Evolutionary conservation across 768 basidiomycete genomes (phyloP), one percentile per base, ranked within the genome.

Genomic region (Royoungia palumana): DNA sequence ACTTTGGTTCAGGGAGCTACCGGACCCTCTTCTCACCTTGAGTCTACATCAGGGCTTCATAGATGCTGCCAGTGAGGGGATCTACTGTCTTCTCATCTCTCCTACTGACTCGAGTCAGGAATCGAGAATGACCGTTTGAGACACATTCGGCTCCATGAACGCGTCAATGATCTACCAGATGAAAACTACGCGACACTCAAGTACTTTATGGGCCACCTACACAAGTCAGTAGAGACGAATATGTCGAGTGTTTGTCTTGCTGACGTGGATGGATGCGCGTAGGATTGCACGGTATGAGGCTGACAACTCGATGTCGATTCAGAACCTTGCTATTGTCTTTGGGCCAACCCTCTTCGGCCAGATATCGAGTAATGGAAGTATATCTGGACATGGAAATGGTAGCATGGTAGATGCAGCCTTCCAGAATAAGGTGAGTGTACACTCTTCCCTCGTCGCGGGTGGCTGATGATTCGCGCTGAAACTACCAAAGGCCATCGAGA

Each of bases 171-270:
- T 56, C 77, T 99, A 45, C 95, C 96, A 12, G 96, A 99, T 70
- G 81, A 96, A n/a, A 97, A 98, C 68, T 99, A 99, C 62, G 91
- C 96, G 2, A 95, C 95, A 2, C 75, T 98, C 43, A 97, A 98
- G 65, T 96, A 80, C 67, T 88, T 98, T 68, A 76, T 99, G 75
- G 93, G 90, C 12, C 96, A 99, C 71, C 73, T 99, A 53, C 79
- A 97, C 70, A 83, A 79, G 94, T 95, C 57, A 48, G 81, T 48
- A 37, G 19, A 20, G 24, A 19, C 21, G 12, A 39, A 32, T 22
- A 5, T 52, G 20, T 46, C 37, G 30, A 30, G 5, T 14, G 25
- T 8, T 27, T 24, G 25, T 36, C 6, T 6, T 41, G 11, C 42
- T 64, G 34, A 62, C 37, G 28, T 32, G 47, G n/a, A 47, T 44